phyloP scores from a whole-genome alignment of 495 filamentous ascomycete genomes.

The Oidiodendron maius region DNA sequence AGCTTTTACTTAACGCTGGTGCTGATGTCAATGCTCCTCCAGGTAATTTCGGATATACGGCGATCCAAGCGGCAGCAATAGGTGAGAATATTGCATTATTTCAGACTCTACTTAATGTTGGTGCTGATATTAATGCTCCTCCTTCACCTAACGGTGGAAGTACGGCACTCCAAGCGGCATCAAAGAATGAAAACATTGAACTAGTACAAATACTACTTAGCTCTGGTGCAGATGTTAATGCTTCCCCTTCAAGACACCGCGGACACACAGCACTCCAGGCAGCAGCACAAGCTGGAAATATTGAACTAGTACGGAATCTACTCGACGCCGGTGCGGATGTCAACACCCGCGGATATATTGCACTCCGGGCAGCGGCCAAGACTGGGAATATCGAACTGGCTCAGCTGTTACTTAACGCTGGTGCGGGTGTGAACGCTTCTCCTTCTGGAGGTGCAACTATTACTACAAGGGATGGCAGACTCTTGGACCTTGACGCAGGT shows the following conservation, averaged over 20 bases:
- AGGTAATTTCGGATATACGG: not conserved
- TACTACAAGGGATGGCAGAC: no score
- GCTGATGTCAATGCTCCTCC: conserved; percentile 2
- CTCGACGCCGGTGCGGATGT: conserved; percentile 4
- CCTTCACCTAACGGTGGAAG: not conserved
- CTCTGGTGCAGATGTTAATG: not conserved
- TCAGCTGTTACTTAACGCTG: not conserved
- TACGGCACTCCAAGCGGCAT: not conserved
- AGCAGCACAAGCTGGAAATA: not conserved
- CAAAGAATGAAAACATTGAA: not conserved
- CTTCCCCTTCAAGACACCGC: not conserved
- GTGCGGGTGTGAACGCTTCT: not conserved
- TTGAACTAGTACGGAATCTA: not conserved
- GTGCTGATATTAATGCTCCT: not conserved
- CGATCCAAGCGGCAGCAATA: not conserved
- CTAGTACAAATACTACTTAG: not conserved
- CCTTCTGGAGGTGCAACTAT: not conserved
- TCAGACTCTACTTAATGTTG: not conserved
- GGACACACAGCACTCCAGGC: not conserved
- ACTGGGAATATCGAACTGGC: not conserved
- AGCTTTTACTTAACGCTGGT: not conserved
- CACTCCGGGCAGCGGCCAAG: conserved; percentile 8
- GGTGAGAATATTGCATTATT: not conserved
- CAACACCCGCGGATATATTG: conserved; percentile 1
- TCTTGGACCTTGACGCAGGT: no score